Conservation (phyloP, 495 filamentous ascomycete species). For the Bacidia rubella region DNA sequence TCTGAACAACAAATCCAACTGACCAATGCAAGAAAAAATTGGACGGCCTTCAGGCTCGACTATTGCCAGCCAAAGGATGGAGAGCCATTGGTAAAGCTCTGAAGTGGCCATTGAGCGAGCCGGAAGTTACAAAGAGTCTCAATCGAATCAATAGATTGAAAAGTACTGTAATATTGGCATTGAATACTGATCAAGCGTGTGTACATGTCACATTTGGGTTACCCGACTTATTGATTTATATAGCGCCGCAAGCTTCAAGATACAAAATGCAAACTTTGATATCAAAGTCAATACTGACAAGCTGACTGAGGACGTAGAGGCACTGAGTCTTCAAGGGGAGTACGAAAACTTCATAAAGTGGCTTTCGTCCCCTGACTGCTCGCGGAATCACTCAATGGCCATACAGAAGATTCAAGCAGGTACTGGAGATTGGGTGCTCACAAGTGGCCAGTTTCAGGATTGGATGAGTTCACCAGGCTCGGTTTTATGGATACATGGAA, state of each 20-base stretch:
- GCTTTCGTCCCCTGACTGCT: neutral
- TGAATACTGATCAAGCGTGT: neutral
- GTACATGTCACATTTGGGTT: neutral
- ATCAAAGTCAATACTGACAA: neutral
- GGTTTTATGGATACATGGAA: neutral
- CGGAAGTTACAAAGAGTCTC: neutral
- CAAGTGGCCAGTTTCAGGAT: neutral
- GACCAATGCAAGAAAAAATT: neutral
- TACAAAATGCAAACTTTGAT: neutral
- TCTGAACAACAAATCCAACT: neutral
- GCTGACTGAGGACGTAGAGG: neutral
- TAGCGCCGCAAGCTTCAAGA: neutral
- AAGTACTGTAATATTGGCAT: neutral
- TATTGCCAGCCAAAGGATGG: neutral
- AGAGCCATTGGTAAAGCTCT: neutral
- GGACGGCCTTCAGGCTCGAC: neutral
- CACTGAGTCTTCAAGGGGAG: neutral
- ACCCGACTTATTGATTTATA: neutral
- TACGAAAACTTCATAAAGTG: neutral
- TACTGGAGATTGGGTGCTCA: neutral
- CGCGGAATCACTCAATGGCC: neutral
- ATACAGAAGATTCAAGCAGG: neutral
- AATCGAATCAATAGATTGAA: neutral
- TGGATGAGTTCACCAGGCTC: neutral
- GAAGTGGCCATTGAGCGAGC: neutral